These are phyloP conservation scores for Apiotrichum akiyoshidainum DNA, from an alignment of 1,284 basidiomycete genomes.

Conservation along the genomic window DNA sequence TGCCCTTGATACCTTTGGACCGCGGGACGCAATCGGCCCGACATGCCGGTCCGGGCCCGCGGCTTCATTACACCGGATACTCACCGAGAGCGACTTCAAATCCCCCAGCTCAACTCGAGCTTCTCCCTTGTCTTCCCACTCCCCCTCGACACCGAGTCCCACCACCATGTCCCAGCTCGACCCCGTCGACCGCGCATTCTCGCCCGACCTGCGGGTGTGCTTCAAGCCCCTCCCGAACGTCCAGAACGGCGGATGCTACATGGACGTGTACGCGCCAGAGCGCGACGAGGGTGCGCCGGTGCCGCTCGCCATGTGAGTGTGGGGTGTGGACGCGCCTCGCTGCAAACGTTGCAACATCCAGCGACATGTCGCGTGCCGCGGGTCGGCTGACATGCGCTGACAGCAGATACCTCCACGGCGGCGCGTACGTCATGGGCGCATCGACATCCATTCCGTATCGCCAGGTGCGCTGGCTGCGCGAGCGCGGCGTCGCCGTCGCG, in stretches of 20 bases:
- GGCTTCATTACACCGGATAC: no score
- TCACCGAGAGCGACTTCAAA: no score
- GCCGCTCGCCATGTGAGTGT: conserved; percentile 12
- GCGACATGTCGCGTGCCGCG: no score
- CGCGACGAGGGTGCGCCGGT: not conserved
- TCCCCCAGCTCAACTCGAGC: no score
- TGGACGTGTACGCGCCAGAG: conserved; percentile 23
- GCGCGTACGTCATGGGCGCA: conserved; percentile 19
- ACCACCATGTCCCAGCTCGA: not conserved
- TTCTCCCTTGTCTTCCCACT: no score
- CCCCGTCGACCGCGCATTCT: conserved; percentile 1
- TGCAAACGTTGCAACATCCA: no score
- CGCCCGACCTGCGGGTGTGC: conserved; percentile 15
- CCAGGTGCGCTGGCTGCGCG: conserved; percentile 22
- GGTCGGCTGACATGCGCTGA: no score
- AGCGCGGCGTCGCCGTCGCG: conserved; percentile 18
- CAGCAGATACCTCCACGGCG: conserved; percentile 20
- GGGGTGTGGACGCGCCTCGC: not conserved
- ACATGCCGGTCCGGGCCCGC: no score
- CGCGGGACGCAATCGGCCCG: no score
- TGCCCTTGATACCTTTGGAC: no score
- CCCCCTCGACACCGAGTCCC: no score
- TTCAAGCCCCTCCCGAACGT: conserved; percentile 18
- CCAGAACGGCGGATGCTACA: conserved; percentile 20
- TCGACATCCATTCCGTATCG: conserved; percentile 15